phyloP scores from a whole-genome alignment of 2,329 filamentous ascomycete genomes.

The Aureobasidium lini region DNA sequence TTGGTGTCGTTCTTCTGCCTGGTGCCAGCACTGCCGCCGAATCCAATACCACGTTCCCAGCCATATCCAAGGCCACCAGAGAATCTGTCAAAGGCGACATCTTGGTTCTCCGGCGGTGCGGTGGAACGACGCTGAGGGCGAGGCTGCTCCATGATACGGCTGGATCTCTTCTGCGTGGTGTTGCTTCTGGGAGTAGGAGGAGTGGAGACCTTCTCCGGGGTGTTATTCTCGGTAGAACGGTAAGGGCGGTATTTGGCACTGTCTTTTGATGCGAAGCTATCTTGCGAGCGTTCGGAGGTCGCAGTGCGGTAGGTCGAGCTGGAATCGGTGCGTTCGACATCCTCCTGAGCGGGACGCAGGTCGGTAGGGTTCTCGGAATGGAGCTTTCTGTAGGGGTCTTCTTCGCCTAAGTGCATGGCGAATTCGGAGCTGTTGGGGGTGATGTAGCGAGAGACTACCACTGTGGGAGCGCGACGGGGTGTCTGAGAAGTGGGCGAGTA shows the following conservation, averaged over 20 bases:
- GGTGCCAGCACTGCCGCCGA: conserved; percentile 32
- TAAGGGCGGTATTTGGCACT: conserved; percentile 14
- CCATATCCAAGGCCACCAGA: conserved; percentile 31
- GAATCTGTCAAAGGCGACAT: conserved; percentile 25
- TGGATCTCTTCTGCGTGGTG: conserved; percentile 9
- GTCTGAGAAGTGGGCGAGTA: conserved; percentile 1
- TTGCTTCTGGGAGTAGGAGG: neutral
- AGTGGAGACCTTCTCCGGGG: neutral
- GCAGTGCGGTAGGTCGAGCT: conserved; percentile 21
- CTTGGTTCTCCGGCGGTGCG: conserved; percentile 3
- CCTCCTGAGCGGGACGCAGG: conserved; percentile 10
- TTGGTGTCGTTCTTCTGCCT: conserved; percentile 19
- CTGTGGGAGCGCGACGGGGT: conserved; percentile 20
- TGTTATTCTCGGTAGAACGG: neutral
- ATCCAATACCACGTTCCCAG: conserved; percentile 28
- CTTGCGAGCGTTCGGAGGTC: conserved; percentile 16
- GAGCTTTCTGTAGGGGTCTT: conserved; percentile 1
- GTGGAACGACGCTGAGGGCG: neutral
- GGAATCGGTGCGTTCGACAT: conserved; percentile 21
- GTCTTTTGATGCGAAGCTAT: conserved; percentile 5
- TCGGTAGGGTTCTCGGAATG: conserved; percentile 10
- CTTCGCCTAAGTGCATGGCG: conserved; percentile 13
- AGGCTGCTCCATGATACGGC: conserved; percentile 3
- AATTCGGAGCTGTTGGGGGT: conserved; percentile 19
- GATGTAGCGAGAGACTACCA: conserved; percentile 29